phyloP scores from a whole-genome alignment of 768 basidiomycete species.

The Cubamyces lactineus region DNA sequence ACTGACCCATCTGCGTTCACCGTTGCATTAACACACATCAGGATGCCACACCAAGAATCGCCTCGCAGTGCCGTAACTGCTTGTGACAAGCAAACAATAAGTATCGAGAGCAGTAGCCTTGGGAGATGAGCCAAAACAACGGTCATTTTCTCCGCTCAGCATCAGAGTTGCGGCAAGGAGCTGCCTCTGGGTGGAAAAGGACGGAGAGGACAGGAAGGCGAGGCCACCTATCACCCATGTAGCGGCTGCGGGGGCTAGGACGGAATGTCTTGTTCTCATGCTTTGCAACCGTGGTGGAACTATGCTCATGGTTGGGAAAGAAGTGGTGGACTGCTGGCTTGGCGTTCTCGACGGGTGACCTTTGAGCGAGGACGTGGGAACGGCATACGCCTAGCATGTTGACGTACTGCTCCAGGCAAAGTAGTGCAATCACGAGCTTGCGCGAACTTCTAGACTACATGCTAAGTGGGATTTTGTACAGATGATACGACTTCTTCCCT shows the following conservation, averaged over 20 bases:
- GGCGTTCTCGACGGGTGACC: not conserved
- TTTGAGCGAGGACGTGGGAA: not conserved
- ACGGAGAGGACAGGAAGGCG: too few species aligned
- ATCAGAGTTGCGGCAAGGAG: constrained; percentile 8
- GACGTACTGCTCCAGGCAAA: not conserved
- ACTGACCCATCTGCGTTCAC: constrained; percentile 39
- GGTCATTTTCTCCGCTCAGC: constrained; percentile 1
- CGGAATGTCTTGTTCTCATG: constrained; percentile 10
- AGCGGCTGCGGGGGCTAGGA: not conserved
- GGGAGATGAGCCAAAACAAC: constrained; percentile 15
- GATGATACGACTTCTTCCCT: constrained; percentile 15
- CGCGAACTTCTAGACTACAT: constrained; percentile 22
- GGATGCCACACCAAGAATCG: constrained; percentile 46
- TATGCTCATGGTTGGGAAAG: constrained; percentile 11
- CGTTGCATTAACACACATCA: constrained; percentile 53
- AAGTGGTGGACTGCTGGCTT: not conserved
- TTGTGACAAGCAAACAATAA: constrained; percentile 18
- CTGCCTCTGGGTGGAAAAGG: not conserved
- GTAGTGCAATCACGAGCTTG: constrained; percentile 11
- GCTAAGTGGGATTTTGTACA: constrained; percentile 12
- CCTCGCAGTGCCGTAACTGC: constrained; percentile 42
- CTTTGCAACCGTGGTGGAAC: not conserved
- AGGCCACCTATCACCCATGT: not conserved
- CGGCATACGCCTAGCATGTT: not conserved
- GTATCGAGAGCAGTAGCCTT: constrained; percentile 8